Evolutionary conservation across 306 rosid species (phyloP).

Genomic region (Casuarina cunninghamiana): DNA sequence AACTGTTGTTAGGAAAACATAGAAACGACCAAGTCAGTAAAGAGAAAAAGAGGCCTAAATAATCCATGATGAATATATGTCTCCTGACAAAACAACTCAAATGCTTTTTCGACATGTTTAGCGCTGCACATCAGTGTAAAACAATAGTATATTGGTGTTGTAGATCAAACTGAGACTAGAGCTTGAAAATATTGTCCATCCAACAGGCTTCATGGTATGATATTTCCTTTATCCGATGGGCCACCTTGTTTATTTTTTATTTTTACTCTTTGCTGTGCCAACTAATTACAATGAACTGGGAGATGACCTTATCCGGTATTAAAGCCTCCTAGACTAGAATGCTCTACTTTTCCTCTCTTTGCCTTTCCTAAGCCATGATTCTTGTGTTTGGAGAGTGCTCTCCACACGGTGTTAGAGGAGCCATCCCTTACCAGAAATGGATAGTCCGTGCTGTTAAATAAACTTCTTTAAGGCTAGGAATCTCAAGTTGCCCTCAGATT

Average conservation of each 20-base stretch:
- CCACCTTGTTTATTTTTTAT: no score
- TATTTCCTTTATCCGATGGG: no score
- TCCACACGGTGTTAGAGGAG: neutral
- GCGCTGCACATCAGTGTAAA: neutral
- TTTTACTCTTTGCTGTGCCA: no score
- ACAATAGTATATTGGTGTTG: neutral
- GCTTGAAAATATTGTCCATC: neutral
- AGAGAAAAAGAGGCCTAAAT: neutral
- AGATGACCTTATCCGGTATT: no score
- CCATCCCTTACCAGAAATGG: neutral
- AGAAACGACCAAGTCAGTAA: neutral
- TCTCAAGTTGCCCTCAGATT: conserved; percentile 34
- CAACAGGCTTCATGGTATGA: no score
- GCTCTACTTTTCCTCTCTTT: neutral
- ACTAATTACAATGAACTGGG: no score
- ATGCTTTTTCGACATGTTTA: neutral
- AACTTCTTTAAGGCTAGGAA: neutral
- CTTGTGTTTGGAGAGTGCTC: conserved; percentile 1
- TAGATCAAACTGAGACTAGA: neutral
- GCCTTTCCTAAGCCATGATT: neutral
- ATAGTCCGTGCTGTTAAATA: neutral
- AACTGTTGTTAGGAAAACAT: neutral
- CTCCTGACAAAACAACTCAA: neutral
- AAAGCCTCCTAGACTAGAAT: neutral
- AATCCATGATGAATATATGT: neutral